Evolutionary conservation across 108 stramenopile genomes (phyloP).

Genomic region (Aurantiochytrium sp.): DNA sequence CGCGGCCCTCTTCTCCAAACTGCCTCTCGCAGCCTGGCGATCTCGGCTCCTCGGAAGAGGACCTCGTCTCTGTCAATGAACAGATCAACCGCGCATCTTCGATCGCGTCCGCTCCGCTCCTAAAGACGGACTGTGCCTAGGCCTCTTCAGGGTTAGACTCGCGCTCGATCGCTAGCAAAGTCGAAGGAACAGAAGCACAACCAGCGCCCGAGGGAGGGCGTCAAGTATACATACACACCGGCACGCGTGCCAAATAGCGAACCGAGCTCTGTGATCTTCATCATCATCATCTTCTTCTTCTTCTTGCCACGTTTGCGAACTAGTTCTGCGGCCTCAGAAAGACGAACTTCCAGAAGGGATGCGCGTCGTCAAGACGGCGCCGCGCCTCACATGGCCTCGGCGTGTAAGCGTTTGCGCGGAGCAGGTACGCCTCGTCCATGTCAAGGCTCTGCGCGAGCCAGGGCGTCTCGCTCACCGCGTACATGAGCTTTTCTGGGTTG

Average conservation of each 20-base stretch:
- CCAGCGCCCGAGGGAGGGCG: no score
- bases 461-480: neutral
- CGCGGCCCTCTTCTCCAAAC: neutral
- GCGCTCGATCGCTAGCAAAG: no score
- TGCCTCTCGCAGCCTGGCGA: neutral
- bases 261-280: no score
- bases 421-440: neutral
- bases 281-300: no score
- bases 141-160: no score
- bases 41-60: neutral
- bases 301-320: neutral
- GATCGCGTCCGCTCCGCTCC: no score
- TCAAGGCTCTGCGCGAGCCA: neutral
- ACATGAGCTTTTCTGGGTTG: neutral
- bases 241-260: no score
- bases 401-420: neutral
- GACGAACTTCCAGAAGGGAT: neutral
- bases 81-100: no score
- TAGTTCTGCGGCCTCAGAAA: neutral
- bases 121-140: no score
- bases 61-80: no score
- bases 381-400: neutral
- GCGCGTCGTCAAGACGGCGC: neutral
- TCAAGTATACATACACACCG: no score
- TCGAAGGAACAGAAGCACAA: no score